Base-by-base conservation (phyloP, 129 eudicot species). In the Sambucus nigra region DNA sequence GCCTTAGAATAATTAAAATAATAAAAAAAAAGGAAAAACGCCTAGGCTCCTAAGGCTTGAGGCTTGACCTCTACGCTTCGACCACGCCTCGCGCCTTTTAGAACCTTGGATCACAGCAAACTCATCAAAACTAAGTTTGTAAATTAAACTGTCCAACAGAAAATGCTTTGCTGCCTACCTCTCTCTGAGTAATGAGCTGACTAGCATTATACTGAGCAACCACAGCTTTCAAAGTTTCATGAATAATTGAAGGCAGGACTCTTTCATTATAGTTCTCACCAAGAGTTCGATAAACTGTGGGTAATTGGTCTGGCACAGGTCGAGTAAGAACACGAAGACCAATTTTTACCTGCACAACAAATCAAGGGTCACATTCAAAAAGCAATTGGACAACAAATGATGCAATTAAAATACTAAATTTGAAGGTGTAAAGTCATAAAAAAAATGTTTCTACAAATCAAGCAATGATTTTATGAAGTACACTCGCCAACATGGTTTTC, bases 121-220 rank as follows among this genome's bases (percentile, higher is more conserved):
- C 20, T 4, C 18, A 42, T 2, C 5, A 35, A 35, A 35, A 35
- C 42, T 35, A 2, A 35, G 13, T 35, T 42, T 42, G 48, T 13
- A 51, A 25, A 1, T 35, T 15, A 18, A 7, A 17, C 25, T 24
- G 21, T 33, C 15, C 17, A 29, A 13, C 2, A 24, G 9, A 44
- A 12, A 44, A 46, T 51, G 16, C 28, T n/a, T 44, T 54, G 45
- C 26, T 23, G 22, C 59, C n/a, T 52, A 75, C 81, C 81, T 75
- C 81, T 69, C 81, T 69, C 57, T 75, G 81, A 66, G 81, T 75
- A 18, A 75, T 64, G 31, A 75, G 76, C 57, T 75, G 76, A 58
- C 81, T 75, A 15, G 81, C 81, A 54, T 69, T 75, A 41, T 75
- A 75, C 33, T 69, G 81, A 5, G 81, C 81, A 59, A 75, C 81